Evolutionary conservation across 179 eudicot genomes (phyloP), one percentile per base, ranked within the genome.

Genomic region (Kewa caespitosa): DNA sequence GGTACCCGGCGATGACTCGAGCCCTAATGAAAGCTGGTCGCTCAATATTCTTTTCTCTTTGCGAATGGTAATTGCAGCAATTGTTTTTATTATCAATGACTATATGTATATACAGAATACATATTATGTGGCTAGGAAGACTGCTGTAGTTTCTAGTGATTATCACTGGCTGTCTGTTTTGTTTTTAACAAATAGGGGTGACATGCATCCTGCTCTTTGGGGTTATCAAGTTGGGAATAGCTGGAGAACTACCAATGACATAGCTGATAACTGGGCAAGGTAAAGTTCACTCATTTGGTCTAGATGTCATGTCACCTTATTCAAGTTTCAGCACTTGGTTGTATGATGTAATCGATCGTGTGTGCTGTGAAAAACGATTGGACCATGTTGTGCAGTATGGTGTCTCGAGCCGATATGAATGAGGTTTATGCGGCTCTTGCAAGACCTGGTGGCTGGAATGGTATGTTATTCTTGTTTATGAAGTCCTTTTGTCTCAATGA

Each of bases 401-500:
- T 87, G 27, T 83, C 90, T 50, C 83, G 89, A 80, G 95, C 96
- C 27, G 98, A 93, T 59, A 73, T 74, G 84, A 91, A 91, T 70
- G 94, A 91, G 78, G 76, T 74, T 72, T 91, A 89, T 59, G 94
- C 98, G 31, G 87, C 80, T 12, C 76, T 52, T 83, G 98, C 96
- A 37, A 88, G 91, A 79, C 98, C 98, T 15, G 98, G 98, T 75
- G 98, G 98, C 64, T 93, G 98, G 98, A 93, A 93, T 57, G 98
- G 98, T 93, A 71, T 14, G 89, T 48, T n/a, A n/a, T n/a, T n/a
- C n/a, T n/a, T n/a, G n/a, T n/a, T n/a, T n/a, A n/a, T n/a, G n/a
- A n/a, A n/a, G n/a, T n/a, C n/a, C 22, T 17, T 63, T 65, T 31
- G 43, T 36, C 74, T 18, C 17, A 36, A 48, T 48, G 15, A 46